Percentiles rank a stretch among this genome's conserved stretches.
phyloP scores from a whole-genome alignment of 2,329 filamentous ascomycete genomes.

The Colletotrichum tropicale region DNA sequence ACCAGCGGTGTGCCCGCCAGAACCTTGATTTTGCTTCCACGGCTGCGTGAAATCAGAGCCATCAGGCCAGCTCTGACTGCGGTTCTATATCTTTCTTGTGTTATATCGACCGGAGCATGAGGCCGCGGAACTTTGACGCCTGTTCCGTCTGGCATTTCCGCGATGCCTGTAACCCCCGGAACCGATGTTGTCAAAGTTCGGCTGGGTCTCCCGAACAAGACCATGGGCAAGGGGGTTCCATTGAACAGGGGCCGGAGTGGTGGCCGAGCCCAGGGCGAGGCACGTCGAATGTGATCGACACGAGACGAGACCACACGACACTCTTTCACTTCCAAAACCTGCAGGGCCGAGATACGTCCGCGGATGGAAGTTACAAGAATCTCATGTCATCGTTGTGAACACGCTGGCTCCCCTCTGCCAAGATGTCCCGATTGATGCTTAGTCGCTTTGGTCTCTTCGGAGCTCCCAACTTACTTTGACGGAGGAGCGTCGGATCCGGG shows the following conservation, averaged over 20 bases:
- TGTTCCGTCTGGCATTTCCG: not conserved
- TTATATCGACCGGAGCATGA: not conserved
- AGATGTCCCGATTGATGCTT: not conserved
- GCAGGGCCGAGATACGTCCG: not conserved
- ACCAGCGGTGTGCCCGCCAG: not conserved
- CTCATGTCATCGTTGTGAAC: not conserved
- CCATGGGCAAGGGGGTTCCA: not conserved
- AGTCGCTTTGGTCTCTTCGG: not conserved
- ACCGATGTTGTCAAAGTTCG: not conserved
- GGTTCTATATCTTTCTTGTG: not conserved
- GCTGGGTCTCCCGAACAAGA: not conserved
- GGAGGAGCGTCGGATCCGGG: slow-evolving; percentile 5
- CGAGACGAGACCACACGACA: not conserved
- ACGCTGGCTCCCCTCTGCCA: not conserved
- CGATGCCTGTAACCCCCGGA: not conserved
- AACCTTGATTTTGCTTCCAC: not conserved
- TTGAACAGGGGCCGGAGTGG: not conserved
- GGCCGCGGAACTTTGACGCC: not conserved
- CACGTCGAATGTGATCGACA: not conserved
- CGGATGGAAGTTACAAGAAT: not conserved
- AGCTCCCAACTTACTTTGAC: not conserved
- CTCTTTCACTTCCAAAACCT: not conserved
- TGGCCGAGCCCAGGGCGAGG: not conserved
- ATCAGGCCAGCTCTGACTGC: not conserved
- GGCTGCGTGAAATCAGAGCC: not conserved